Percentiles rank a stretch among this genome's conserved stretches.
Conservation (phyloP, 2,329 filamentous ascomycete species). For the Pyrenophora graminea region DNA sequence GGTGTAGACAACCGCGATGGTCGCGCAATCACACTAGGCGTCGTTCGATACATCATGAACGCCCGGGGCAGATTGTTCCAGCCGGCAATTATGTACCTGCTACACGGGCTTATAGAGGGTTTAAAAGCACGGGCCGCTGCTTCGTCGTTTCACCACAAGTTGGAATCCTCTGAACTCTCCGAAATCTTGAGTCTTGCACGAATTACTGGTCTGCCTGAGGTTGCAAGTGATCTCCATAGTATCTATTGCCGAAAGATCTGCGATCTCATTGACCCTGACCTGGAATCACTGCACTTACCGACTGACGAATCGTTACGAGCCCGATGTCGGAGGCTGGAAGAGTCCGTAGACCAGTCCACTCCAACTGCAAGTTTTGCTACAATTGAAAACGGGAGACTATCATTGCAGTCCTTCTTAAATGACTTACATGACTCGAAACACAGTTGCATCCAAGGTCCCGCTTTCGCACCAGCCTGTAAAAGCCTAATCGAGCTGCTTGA, state of each 20-base stretch:
- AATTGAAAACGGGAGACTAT: neutral
- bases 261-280: slow-evolving; percentile 13
- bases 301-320: slow-evolving; percentile 23
- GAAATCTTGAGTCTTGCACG: slow-evolving; percentile 44
- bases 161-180: slow-evolving; percentile 28
- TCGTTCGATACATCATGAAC: slow-evolving; percentile 46
- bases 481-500: slow-evolving; percentile 31
- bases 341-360: neutral
- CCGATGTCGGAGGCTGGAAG: slow-evolving; percentile 15
- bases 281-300: slow-evolving; percentile 11
- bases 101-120: slow-evolving; percentile 49
- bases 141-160: neutral
- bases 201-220: slow-evolving; percentile 49
- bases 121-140: slow-evolving; percentile 15
- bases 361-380: neutral
- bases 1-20: slow-evolving; percentile 11
- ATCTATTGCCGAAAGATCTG: slow-evolving; percentile 36
- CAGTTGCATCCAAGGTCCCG: slow-evolving; percentile 35
- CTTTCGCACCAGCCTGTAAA: slow-evolving; percentile 34
- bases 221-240: slow-evolving; percentile 47
- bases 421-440: slow-evolving; percentile 34
- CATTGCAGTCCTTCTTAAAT: slow-evolving; percentile 31
- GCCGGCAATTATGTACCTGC: slow-evolving; percentile 48
- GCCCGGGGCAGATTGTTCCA: slow-evolving; percentile 46
- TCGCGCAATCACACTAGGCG: slow-evolving; percentile 29